phyloP scores from a whole-genome alignment of 208 protist species.

The Trypanosomatidae sp. region DNA sequence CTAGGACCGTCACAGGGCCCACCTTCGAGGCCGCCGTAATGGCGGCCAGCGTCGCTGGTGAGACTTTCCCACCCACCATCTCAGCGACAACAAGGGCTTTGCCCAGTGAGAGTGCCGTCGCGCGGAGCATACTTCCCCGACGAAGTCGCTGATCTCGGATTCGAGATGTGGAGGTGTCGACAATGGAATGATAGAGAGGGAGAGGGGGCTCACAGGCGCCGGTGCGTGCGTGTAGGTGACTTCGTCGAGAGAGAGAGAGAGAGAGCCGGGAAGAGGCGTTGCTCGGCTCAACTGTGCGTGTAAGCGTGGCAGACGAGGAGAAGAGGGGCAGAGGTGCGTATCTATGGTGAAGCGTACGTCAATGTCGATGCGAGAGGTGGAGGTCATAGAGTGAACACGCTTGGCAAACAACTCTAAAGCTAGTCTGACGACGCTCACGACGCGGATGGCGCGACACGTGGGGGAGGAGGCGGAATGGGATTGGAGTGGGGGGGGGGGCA shows the following conservation, averaged over 20 bases:
- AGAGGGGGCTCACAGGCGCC: neutral
- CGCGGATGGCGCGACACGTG: neutral
- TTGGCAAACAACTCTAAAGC: neutral
- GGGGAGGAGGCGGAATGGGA: neutral
- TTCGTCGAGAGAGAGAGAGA: neutral
- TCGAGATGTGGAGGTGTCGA: neutral
- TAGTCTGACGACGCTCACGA: neutral
- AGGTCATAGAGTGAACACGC: neutral
- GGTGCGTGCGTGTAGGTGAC: neutral
- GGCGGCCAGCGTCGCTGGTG: slow-evolving; percentile 78
- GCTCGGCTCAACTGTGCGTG: neutral
- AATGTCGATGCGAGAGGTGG: neutral
- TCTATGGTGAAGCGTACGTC: neutral
- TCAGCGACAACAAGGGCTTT: slow-evolving; percentile 82
- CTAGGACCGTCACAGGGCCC: slow-evolving; percentile 81
- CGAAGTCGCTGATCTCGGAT: neutral
- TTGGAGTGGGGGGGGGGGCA: neutral
- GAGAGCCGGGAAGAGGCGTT: neutral
- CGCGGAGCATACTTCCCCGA: slow-evolving; percentile 51
- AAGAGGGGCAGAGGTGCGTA: too few species aligned
- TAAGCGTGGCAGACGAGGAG: neutral
- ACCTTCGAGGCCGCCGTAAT: slow-evolving; percentile 87
- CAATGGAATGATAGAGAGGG: neutral
- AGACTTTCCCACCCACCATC: slow-evolving; percentile 60
- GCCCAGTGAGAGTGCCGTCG: slow-evolving; percentile 27